These are phyloP conservation scores for Plasmodium vivax DNA, from an alignment of 169 alveolate species.

Conservation along the genomic window DNA sequence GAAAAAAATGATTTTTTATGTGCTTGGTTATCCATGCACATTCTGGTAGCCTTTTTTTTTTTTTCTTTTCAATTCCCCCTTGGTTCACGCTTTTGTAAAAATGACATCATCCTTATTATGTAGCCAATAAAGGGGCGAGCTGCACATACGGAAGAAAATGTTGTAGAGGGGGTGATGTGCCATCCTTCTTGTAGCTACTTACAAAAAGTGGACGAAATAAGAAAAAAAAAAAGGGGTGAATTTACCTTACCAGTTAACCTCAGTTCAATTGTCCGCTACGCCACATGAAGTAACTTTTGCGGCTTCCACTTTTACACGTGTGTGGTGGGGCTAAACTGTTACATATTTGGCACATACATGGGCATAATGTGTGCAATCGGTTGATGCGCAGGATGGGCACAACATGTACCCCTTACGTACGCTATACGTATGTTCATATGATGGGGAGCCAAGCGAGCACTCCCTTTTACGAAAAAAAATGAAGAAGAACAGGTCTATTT, in stretches of 20 bases:
- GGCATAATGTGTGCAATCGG: too few species aligned
- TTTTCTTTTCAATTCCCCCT: background rate
- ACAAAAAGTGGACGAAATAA: background rate
- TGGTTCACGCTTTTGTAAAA: background rate
- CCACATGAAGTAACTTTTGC: background rate
- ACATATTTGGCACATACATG: background rate
- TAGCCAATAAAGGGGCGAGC: background rate
- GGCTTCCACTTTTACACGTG: background rate
- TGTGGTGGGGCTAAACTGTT: background rate
- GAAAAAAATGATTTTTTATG: background rate
- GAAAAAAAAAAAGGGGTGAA: background rate
- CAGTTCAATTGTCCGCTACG: background rate
- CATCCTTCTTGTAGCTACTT: background rate
- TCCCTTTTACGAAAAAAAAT: background rate
- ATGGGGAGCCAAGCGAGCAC: background rate
- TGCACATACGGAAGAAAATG: background rate
- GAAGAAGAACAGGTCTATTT: background rate
- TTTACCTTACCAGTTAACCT: background rate
- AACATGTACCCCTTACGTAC: background rate
- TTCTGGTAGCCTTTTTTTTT: background rate
- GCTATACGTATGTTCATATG: background rate
- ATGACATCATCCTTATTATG: background rate
- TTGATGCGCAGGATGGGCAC: background rate
- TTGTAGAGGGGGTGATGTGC: background rate
- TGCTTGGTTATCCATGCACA: background rate